Conservation (phyloP, 139 green algal species). For the Yamagishiella unicocca region DNA sequence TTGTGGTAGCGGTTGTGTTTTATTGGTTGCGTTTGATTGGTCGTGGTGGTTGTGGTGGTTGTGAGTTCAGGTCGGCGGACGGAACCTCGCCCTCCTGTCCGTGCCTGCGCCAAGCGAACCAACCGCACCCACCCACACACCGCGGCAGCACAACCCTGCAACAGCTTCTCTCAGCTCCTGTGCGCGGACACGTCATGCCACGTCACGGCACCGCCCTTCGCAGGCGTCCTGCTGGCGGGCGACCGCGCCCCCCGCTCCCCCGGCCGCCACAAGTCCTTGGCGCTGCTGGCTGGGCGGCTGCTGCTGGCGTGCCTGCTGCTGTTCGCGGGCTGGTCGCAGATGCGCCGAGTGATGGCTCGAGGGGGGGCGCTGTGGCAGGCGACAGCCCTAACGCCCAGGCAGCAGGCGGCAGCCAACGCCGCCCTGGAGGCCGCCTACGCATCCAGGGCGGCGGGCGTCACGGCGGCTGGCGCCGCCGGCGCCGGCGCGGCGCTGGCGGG, state of each 20-base stretch:
- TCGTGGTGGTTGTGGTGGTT: no score
- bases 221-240: constrained; percentile 58
- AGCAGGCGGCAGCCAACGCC: constrained; percentile 9
- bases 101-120: no score
- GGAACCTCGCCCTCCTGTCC: no score
- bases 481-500: background rate
- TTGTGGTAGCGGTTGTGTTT: no score
- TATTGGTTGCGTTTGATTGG: no score
- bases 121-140: no score
- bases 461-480: background rate
- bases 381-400: background rate
- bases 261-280: constrained; percentile 47
- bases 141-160: no score
- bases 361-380: constrained; percentile 25
- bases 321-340: constrained; percentile 50
- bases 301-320: constrained; percentile 62
- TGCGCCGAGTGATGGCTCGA: background rate
- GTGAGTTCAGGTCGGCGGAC: no score
- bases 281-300: constrained; percentile 63
- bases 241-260: constrained; percentile 11
- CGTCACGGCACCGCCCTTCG: no score
- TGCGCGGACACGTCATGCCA: no score
- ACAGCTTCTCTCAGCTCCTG: no score
- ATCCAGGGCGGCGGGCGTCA: background rate
- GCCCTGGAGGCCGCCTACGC: background rate